Base-by-base conservation (phyloP, 345 rosid species). In the Adansonia digitata region DNA sequence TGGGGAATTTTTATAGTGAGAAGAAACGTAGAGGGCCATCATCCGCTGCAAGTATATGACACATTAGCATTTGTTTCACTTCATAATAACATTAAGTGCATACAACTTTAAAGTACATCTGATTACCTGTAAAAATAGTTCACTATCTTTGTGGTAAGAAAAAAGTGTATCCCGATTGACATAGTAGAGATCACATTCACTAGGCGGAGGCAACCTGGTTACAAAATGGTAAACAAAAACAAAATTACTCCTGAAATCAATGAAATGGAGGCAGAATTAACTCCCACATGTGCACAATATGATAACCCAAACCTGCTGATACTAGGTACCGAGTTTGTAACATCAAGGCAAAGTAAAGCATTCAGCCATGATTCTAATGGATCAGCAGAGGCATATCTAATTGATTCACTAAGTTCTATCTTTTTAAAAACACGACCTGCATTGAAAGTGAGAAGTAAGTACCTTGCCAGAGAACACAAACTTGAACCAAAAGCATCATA, bases 321-420 rank as follows among this genome's bases (percentile, higher is more conserved):
- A 56, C 81, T 87, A 26, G 99, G 98, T 67, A 93, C 82, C 46
- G 76, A 79, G 77, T 88, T 89, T 48, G 94, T 73, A 80, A 86
- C 94, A 82, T 95, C 97, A 78, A 93, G 88, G 85, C 99, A 95
- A 7, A 95, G 99, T 73, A 95, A 86, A 72, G 80, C 83, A 74
- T 93, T 88, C 43, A 93, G 97, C 99, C 99, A 95, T 76, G 92
- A 90, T 77, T 95, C 99, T 76, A 95, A 87, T n/a, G 97, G 98
- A 84, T 95, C 99, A 67, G 86, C 94, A 78, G 93, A 85, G 60
- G 90, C 88, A 81, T 95, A 93, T 93, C 99, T 89, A 65, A 95
- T 93, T 49, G 99, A 89, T 83, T 95, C 99, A 22, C 75, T 85
- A 35, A 95, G 94, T 81, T 95, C 98, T 70, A 93, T 93, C 86